A percentile compares a stretch with the other conserved stretches of the same genome.
These are phyloP conservation scores for Tricholoma hemisulphureum DNA, from an alignment of 768 basidiomycete genomes.

Conservation along the genomic window DNA sequence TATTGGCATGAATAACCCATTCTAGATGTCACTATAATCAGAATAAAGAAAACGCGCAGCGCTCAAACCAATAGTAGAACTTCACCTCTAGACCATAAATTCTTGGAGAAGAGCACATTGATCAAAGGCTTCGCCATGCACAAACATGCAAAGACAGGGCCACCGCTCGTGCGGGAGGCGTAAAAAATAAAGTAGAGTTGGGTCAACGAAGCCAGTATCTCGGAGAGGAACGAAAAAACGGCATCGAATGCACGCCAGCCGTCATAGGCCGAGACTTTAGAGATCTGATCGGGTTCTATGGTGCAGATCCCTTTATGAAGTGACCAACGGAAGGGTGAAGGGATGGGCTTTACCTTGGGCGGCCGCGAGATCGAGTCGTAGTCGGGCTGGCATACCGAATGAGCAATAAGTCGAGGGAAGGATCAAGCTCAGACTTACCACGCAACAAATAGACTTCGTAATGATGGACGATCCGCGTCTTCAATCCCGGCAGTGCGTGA, in stretches of 20 bases:
- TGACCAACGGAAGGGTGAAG: neutral
- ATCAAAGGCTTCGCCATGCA: constrained; percentile 34
- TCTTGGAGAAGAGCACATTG: constrained; percentile 11
- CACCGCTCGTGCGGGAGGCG: constrained; percentile 29
- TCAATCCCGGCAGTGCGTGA: constrained; percentile 8
- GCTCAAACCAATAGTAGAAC: neutral
- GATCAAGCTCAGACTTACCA: constrained; percentile 11
- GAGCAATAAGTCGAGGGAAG: neutral
- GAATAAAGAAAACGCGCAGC: neutral
- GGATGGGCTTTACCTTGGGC: constrained; percentile 18
- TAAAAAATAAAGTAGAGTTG: constrained; percentile 33
- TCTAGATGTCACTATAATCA: constrained; percentile 10
- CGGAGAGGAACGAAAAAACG: constrained; percentile 21
- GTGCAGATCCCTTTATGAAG: neutral
- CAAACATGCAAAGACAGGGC: constrained; percentile 33
- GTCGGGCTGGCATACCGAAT: constrained; percentile 11
- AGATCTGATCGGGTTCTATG: constrained; percentile 22
- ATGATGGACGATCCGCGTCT: constrained; percentile 18
- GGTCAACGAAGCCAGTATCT: constrained; percentile 20
- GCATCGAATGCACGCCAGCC: constrained; percentile 27
- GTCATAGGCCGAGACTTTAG: constrained; percentile 15
- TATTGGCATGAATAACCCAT: constrained; percentile 30
- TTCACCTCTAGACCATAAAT: constrained; percentile 31
- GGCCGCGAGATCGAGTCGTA: constrained; percentile 22
- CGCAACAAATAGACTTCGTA: constrained; percentile 29